Percentiles rank a stretch among this genome's conserved stretches.
Evolutionary conservation across 352 stramenopile species (phyloP).

Genomic region (Globisporangium apiculatum): DNA sequence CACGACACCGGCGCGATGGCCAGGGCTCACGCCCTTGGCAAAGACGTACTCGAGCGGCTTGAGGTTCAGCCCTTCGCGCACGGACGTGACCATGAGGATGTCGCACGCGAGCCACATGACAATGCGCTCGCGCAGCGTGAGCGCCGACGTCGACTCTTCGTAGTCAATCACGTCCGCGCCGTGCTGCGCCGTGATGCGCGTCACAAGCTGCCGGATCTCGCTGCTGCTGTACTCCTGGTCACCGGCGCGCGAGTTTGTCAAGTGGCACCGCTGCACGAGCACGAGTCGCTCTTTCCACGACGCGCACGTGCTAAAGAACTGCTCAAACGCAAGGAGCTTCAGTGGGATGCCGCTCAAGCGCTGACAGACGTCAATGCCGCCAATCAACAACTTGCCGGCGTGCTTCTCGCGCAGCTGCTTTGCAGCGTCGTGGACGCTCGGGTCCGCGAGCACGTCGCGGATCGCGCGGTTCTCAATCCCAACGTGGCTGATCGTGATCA

Average conservation of each 20-base stretch:
- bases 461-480: constrained; percentile 91
- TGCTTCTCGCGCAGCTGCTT: constrained; percentile 86
- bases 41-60: constrained; percentile 95
- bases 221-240: constrained; percentile 89
- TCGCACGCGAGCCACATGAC: constrained; percentile 93
- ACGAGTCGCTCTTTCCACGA: constrained; percentile 93
- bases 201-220: constrained; percentile 80
- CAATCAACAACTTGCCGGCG: constrained; percentile 89
- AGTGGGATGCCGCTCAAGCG: constrained; percentile 91
- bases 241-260: constrained; percentile 81
- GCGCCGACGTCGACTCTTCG: constrained; percentile 70
- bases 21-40: constrained; percentile 52
- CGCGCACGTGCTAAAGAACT: constrained; percentile 94
- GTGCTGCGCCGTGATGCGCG: constrained; percentile 66
- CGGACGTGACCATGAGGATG: constrained; percentile 93
- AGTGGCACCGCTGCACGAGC: constrained; percentile 90
- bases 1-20: constrained; percentile 87
- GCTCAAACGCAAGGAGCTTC: constrained; percentile 95
- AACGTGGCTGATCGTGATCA: constrained; percentile 97
- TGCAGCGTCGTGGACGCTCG: constrained; percentile 71
- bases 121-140: constrained; percentile 89
- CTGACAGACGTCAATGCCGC: constrained; percentile 91
- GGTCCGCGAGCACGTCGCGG: constrained; percentile 37
- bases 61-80: constrained; percentile 97
- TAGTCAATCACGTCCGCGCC: constrained; percentile 81